A percentile compares a stretch with the other conserved stretches of the same genome.
Conservation (phyloP, 2,329 filamentous ascomycete species). For the Metarhizium sp. region DNA sequence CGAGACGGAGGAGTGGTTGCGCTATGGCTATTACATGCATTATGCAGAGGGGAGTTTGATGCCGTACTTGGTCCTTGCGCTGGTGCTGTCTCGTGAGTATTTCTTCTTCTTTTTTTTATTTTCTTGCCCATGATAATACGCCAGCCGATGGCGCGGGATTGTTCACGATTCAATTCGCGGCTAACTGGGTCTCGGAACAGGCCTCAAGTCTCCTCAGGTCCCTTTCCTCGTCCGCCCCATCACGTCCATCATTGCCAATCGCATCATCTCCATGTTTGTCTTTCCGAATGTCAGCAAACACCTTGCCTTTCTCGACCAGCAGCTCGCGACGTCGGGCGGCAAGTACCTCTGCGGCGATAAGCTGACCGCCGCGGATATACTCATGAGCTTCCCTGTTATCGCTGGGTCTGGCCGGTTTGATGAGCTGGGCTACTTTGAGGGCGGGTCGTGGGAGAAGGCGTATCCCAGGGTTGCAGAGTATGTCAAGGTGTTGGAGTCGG, state of each 20-base stretch:
- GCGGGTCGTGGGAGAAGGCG: conserved; percentile 25
- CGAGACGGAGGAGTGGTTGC: conserved; percentile 51
- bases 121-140: neutral
- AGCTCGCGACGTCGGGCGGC: conserved; percentile 35
- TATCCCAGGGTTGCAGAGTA: conserved; percentile 39
- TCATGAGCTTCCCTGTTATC: conserved; percentile 44
- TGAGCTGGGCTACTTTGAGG: conserved; percentile 31
- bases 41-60: conserved; percentile 82
- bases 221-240: conserved; percentile 47
- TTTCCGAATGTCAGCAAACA: conserved; percentile 39
- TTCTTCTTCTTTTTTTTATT: neutral
- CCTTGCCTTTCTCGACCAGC: conserved; percentile 39
- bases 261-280: conserved; percentile 30
- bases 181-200: conserved; percentile 14
- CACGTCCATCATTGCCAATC: conserved; percentile 33
- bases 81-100: conserved; percentile 46
- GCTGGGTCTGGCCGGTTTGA: conserved; percentile 30
- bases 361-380: conserved; percentile 43
- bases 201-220: conserved; percentile 33
- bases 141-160: too few species aligned
- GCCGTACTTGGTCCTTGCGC: conserved; percentile 53
- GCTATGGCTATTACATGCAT: conserved; percentile 64
- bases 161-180: too few species aligned
- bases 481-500: conserved; percentile 31
- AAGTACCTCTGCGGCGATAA: conserved; percentile 39